A percentile compares a stretch with the other conserved stretches of the same genome.
Evolutionary conservation across 2,329 filamentous ascomycete species (phyloP).

Genomic region (Scolecobasidium constrictum): DNA sequence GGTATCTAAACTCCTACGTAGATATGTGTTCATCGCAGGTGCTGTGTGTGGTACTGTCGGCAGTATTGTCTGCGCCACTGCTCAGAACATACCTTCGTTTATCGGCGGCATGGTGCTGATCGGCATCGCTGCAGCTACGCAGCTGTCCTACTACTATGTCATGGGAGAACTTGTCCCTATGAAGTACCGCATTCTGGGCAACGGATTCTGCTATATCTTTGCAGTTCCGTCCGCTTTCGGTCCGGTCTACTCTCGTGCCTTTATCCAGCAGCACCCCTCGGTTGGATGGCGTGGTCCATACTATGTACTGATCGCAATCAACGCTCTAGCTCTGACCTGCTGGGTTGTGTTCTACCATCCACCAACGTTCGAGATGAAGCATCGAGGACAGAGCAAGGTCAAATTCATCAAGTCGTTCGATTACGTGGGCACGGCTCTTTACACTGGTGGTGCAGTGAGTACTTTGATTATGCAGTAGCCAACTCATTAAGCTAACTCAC

Average conservation of each 20-base stretch:
- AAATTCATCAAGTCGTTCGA: constrained; percentile 15
- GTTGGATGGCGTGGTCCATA: constrained; percentile 12
- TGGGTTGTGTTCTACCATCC: constrained; percentile 11
- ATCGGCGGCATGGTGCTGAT: constrained; percentile 22
- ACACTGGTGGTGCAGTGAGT: constrained; percentile 12
- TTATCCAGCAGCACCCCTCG: constrained; percentile 13
- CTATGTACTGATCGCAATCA: constrained; percentile 11
- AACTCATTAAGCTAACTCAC: constrained; percentile 28
- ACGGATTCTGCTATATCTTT: constrained; percentile 14
- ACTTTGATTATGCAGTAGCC: not conserved
- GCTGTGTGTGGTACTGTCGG: constrained; percentile 2
- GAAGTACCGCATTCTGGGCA: constrained; percentile 14
- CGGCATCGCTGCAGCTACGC: constrained; percentile 20
- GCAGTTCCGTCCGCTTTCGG: constrained; percentile 14
- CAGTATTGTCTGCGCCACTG: constrained; percentile 10
- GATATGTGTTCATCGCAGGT: constrained; percentile 9
- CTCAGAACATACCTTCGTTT: constrained; percentile 12
- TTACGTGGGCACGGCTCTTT: constrained; percentile 28
- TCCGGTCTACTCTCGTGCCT: constrained; percentile 12
- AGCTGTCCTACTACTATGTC: constrained; percentile 14
- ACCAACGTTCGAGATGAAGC: constrained; percentile 11
- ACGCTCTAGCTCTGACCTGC: not conserved
- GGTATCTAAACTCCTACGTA: too few species aligned
- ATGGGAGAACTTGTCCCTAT: constrained; percentile 14
- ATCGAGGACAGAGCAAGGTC: constrained; percentile 10